phyloP scores from a whole-genome alignment of 371 early-diverging fungal species.

The Capniomyces stellatus region DNA sequence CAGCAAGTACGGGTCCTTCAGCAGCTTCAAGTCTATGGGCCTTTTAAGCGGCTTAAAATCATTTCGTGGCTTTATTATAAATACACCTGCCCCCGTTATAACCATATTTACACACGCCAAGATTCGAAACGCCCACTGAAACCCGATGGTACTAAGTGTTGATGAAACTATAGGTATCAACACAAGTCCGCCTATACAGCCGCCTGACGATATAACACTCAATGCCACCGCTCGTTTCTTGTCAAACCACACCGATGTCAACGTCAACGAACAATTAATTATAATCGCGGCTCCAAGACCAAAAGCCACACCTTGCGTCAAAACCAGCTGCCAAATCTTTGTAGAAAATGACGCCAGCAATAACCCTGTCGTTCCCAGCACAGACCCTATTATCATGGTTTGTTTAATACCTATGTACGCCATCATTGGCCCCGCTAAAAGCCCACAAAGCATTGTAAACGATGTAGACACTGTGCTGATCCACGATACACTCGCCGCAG shows the following conservation, averaged over 20 bases:
- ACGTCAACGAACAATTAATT: constrained; percentile 27
- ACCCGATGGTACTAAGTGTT: constrained; percentile 28
- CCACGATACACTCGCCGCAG: constrained; percentile 18
- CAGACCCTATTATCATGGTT: constrained; percentile 9
- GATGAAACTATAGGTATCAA: constrained; percentile 16
- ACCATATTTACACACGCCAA: constrained; percentile 5
- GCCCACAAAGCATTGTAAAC: constrained; percentile 20
- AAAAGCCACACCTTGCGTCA: constrained; percentile 23
- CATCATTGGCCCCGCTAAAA: constrained; percentile 19
- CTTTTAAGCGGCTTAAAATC: constrained; percentile 5
- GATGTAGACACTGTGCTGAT: constrained; percentile 18
- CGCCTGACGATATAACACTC: background rate
- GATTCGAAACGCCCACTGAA: constrained; percentile 45
- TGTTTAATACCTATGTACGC: constrained; percentile 12
- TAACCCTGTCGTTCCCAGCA: constrained; percentile 10
- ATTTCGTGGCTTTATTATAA: background rate
- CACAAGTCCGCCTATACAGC: background rate
- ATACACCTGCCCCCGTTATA: background rate
- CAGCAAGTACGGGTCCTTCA: background rate
- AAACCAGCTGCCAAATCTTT: constrained; percentile 20
- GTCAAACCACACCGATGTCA: constrained; percentile 46
- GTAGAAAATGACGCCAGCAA: constrained; percentile 24
- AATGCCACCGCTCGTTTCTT: background rate
- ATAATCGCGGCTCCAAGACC: constrained; percentile 23
- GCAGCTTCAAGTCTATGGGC: constrained; percentile 8